These are phyloP conservation scores for Beauveria sp. DNA, from an alignment of 2,329 filamentous ascomycete genomes.

Conservation along the genomic window DNA sequence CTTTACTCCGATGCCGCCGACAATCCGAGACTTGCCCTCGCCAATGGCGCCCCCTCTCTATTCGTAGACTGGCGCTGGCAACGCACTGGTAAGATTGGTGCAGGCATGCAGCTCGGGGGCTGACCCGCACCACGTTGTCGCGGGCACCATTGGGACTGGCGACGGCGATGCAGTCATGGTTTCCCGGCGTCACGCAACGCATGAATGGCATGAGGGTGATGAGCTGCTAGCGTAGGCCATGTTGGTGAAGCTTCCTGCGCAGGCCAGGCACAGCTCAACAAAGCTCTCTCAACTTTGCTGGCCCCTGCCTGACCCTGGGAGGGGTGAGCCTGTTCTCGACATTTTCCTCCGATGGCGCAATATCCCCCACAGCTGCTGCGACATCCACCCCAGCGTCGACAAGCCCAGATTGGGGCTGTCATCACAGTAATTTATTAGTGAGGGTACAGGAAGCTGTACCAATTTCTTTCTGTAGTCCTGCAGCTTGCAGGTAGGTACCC, in stretches of 20 bases:
- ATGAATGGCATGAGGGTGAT: neutral
- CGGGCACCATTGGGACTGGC: slow-evolving; percentile 9
- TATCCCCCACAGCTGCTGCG: slow-evolving; percentile 4
- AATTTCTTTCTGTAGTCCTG: too few species aligned
- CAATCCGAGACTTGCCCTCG: neutral
- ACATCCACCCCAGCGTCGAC: neutral
- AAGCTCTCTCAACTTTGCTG: neutral
- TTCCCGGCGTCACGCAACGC: slow-evolving; percentile 1
- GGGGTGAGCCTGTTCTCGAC: neutral
- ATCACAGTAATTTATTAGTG: neutral
- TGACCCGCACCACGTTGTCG: slow-evolving; percentile 9
- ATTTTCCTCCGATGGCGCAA: slow-evolving; percentile 9
- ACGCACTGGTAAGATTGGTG: neutral
- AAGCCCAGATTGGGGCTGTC: neutral
- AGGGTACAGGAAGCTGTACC: neutral
- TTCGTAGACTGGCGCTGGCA: too few species aligned
- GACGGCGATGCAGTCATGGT: neutral
- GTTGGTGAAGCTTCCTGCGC: too few species aligned
- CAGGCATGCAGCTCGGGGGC: neutral
- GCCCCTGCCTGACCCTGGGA: neutral
- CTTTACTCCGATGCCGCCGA: slow-evolving; percentile 2
- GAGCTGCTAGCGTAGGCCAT: too few species aligned
- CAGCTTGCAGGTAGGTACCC: too few species aligned
- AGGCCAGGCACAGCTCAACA: neutral
- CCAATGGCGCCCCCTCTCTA: neutral